These are phyloP conservation scores for Trametes hirsuta DNA, from an alignment of 1,284 basidiomycete genomes.

Conservation along the genomic window DNA sequence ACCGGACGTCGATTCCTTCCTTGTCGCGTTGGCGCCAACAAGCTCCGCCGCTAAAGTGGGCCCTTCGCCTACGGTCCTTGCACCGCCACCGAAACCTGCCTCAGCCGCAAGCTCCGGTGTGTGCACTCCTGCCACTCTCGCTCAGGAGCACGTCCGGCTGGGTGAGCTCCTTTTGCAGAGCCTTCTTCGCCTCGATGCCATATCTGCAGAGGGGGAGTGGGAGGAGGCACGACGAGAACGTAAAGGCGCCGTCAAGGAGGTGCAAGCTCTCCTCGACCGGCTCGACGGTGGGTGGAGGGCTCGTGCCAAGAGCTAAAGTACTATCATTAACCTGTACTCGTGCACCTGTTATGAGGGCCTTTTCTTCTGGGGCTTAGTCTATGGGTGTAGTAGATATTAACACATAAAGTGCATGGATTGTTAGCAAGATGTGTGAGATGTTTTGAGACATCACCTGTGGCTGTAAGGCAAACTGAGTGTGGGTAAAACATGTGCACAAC, in stretches of 20 bases:
- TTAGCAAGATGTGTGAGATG: no score
- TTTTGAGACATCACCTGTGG: no score
- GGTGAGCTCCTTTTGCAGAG: constrained; percentile 77
- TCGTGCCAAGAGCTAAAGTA: constrained; percentile 12
- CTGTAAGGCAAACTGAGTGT: no score
- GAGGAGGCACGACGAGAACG: constrained; percentile 69
- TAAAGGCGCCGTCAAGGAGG: constrained; percentile 74
- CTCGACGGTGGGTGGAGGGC: constrained; percentile 55
- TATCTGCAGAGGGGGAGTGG: constrained; percentile 71
- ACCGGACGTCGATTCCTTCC: constrained; percentile 59
- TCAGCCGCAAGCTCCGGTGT: constrained; percentile 12
- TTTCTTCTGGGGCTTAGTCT: no score
- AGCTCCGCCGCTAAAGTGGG: constrained; percentile 17
- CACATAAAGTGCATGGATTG: no score
- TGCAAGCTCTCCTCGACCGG: constrained; percentile 60
- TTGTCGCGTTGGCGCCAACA: constrained; percentile 41
- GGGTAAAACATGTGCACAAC: no score
- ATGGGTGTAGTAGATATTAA: no score
- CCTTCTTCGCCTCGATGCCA: constrained; percentile 75
- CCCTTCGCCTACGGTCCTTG: constrained; percentile 7
- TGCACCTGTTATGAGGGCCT: no score
- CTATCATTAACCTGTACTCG: background rate
- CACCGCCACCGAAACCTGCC: constrained; percentile 16
- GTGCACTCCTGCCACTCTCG: constrained; percentile 26
- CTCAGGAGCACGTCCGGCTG: constrained; percentile 61